Evolutionary conservation across 179 eudicot species (phyloP), one percentile per base, ranked within the genome.

Genomic region (Nepenthes alata): DNA sequence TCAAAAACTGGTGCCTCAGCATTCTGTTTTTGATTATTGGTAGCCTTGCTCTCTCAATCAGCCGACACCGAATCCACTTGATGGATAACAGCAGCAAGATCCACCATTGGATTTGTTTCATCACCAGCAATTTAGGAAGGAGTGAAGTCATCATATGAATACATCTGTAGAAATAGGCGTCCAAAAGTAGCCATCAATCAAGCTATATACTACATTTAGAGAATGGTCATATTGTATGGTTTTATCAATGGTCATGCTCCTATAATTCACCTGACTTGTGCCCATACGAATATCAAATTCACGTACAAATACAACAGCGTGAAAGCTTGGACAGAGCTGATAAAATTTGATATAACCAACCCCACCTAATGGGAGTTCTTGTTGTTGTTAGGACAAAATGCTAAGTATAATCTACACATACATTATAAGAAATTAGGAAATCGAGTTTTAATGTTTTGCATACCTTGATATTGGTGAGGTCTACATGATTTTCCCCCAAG

Each of bases 381-480:
- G 25, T 25, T 25, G 25, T 25, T 25, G 25, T 25, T 25, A 25
- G 25, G 25, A 25, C 25, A 25, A 25, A 25, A 25, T 25, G 25
- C 25, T 0, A 25, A 25, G 25, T 25, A 25, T 25, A 25, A 25
- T 25, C 25, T 25, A 25, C 25, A 25, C 25, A 25, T 25, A 25
- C 25, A 25, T 25, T 25, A 25, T 25, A 25, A 25, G 0, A 25
- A 25, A 25, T 25, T 25, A 25, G 25, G 25, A 25, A 25, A 25
- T 25, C 0, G 25, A 25, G 1, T 25, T 25, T 25, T 25, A 25
- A 41, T 41, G 45, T 11, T 58, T 8, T 58, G 6, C 16, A 7
- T 70, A 90, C 98, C 98, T 89, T 84, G 6, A 91, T 91, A 57
- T 84, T 71, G 25, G 84, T 60, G 65, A 91, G 86, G 75, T 91